Evolutionary conservation across 2,329 filamentous ascomycete species (phyloP), one percentile per base, ranked within the genome.

Genomic region (Epicoccum sorghinum): DNA sequence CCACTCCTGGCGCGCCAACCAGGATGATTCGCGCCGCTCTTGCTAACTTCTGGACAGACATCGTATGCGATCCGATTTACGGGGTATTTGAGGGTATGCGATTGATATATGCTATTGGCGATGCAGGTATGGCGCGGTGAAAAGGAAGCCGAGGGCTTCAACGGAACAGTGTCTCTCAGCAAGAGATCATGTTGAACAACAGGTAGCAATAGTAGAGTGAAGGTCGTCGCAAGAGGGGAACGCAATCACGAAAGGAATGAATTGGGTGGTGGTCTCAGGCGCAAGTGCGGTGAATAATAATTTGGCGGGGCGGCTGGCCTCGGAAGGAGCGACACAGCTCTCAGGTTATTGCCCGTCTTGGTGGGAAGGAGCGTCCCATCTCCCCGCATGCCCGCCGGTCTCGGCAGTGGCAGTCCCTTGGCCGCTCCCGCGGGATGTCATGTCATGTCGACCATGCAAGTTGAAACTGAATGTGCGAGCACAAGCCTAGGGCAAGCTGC

Each of bases 1-100:
- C 95, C 52, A 96, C 95, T 54, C 93, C 93, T n/a, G 95, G 95
- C 47, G 93, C 93, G 66, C 95, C 95, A 67, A 99, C 86, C 64
- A 99, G 86, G 71, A 99, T 98, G 60, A 98, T 88, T 59, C 95
- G 89, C 49, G 95, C 95, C 53, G 95, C 93, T 78, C 83, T 87
- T 37, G 70, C 60, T 13, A 76, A 63, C 27, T 24, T 50, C 32
- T 51, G 48, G 30, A 48, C 41, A 32, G 68, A 51, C 68, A 75
- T 75, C 30, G 25, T 50, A 27, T 50, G 41, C 30, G 47, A 48
- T 41, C 39, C 25, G 23, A 29, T 38, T 5, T 29, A 14, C 3
- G 13, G 23, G 18, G 4, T n/a, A 8, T 13, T 29, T 23, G n/a
- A 24, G 22, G 12, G 14, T 12, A 13, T 30, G 30, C 27, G 37